These are phyloP conservation scores for Echinosphaeria canescens DNA, from an alignment of 2,329 filamentous ascomycete genomes.

Conservation along the genomic window DNA sequence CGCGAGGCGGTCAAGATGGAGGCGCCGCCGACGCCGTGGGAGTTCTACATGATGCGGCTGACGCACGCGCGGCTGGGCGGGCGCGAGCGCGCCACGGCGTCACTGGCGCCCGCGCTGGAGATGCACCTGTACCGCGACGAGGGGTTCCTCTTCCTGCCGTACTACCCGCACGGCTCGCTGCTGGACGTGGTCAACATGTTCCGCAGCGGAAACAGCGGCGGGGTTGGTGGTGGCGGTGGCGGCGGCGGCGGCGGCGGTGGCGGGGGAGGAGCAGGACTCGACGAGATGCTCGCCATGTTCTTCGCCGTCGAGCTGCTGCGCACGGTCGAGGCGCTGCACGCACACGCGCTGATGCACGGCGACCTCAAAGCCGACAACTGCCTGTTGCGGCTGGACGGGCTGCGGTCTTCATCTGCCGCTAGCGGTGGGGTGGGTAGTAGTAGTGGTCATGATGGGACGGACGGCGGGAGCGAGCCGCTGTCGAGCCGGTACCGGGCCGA, in stretches of 20 bases:
- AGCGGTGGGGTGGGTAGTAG: no score
- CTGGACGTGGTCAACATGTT: constrained; percentile 89
- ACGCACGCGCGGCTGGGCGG: constrained; percentile 56
- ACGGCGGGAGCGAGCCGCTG: constrained; percentile 16
- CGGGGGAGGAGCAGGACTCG: no score
- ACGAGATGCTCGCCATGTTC: constrained; percentile 87
- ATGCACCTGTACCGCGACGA: constrained; percentile 85
- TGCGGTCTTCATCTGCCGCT: background rate
- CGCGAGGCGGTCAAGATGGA: constrained; percentile 93
- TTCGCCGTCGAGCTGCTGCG: constrained; percentile 82
- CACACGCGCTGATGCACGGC: constrained; percentile 64
- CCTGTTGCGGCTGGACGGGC: constrained; percentile 36
- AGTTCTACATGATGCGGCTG: constrained; percentile 87
- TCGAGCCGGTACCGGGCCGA: constrained; percentile 45
- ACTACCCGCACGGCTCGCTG: constrained; percentile 72
- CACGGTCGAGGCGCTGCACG: constrained; percentile 71
- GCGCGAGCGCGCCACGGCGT: constrained; percentile 48
- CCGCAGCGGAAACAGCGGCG: constrained; percentile 44
- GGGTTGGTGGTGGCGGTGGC: no score
- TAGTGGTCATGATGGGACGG: constrained; percentile 37
- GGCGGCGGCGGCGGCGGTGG: no score
- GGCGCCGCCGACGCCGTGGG: constrained; percentile 71
- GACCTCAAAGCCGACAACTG: constrained; percentile 95
- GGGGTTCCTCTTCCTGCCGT: constrained; percentile 74
- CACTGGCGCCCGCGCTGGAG: constrained; percentile 67